These are phyloP conservation scores for Parathielavia appendiculata DNA, from an alignment of 495 filamentous ascomycete genomes.

Conservation along the genomic window DNA sequence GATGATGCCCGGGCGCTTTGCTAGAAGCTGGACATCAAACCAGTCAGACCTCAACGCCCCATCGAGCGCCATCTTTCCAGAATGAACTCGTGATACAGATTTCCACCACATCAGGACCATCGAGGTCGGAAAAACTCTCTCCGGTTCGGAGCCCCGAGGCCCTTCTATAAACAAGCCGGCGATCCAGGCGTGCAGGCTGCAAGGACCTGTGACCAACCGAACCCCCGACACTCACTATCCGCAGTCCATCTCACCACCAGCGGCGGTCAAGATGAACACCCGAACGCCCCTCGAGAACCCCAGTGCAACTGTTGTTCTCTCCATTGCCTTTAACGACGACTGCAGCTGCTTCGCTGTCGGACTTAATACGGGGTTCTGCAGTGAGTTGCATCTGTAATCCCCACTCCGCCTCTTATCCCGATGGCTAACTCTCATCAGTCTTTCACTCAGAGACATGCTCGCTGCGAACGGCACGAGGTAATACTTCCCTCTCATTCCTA, in stretches of 20 bases:
- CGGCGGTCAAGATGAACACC: constrained; percentile 69
- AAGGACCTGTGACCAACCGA: background rate
- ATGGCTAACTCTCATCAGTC: constrained; percentile 45
- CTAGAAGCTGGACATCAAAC: background rate
- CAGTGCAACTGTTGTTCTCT: constrained; percentile 68
- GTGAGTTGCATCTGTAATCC: constrained; percentile 45
- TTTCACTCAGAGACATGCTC: constrained; percentile 74
- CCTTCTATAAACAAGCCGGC: background rate
- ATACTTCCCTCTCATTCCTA: background rate
- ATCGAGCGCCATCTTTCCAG: background rate
- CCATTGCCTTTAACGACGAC: constrained; percentile 81
- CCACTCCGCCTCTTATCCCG: background rate
- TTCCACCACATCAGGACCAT: background rate
- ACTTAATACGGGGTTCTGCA: constrained; percentile 78
- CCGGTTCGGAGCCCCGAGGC: background rate
- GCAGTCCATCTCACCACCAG: background rate
- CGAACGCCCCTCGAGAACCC: constrained; percentile 77
- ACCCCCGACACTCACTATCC: background rate
- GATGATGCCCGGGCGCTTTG: too few species aligned
- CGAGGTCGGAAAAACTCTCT: background rate
- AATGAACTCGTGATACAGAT: constrained; percentile 7
- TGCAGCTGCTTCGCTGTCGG: constrained; percentile 85
- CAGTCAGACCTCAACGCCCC: background rate
- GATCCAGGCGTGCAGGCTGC: background rate
- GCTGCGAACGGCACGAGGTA: constrained; percentile 55